phyloP scores from a whole-genome alignment of 257 asterid genomes.

The Euphrasia confusa region DNA sequence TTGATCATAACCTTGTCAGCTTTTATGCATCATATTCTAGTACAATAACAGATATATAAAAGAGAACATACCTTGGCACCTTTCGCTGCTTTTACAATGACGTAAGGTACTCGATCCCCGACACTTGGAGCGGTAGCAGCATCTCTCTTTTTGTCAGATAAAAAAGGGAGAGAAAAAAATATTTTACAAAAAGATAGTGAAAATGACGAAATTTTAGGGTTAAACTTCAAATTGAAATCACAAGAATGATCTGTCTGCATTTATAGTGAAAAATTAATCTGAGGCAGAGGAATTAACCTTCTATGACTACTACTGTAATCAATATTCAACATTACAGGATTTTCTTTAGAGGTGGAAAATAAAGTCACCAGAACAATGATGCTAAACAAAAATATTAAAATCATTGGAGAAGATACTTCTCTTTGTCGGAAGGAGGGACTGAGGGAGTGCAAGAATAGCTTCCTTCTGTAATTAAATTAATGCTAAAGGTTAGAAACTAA shows the following conservation, averaged over 20 bases:
- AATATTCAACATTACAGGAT: conserved; percentile 15
- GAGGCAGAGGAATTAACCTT: conserved; percentile 18
- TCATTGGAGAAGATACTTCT: neutral
- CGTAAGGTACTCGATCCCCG: conserved; percentile 99
- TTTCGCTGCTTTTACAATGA: conserved; percentile 85
- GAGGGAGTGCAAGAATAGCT: too few species aligned
- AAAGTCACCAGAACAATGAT: neutral
- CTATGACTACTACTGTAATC: conserved; percentile 11
- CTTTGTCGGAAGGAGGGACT: neutral
- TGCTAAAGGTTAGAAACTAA: too few species aligned
- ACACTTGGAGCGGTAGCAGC: conserved; percentile 99
- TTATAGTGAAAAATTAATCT: conserved; percentile 2
- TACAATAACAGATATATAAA: conserved; percentile 16
- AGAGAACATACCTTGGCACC: conserved; percentile 81
- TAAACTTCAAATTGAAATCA: conserved; percentile 4
- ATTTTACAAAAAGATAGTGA: conserved; percentile 5
- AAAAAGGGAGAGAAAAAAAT: conserved; percentile 14
- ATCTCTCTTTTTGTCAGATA: conserved; percentile 58
- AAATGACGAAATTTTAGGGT: neutral
- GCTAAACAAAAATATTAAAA: conserved; percentile 2
- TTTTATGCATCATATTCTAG: conserved; percentile 20
- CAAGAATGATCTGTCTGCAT: neutral
- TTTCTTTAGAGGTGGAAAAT: neutral
- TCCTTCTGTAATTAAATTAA: too few species aligned
- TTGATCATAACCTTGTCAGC: conserved; percentile 28